Conservation (phyloP, 2,329 filamentous ascomycete species). For the Diaporthe nobilis region DNA sequence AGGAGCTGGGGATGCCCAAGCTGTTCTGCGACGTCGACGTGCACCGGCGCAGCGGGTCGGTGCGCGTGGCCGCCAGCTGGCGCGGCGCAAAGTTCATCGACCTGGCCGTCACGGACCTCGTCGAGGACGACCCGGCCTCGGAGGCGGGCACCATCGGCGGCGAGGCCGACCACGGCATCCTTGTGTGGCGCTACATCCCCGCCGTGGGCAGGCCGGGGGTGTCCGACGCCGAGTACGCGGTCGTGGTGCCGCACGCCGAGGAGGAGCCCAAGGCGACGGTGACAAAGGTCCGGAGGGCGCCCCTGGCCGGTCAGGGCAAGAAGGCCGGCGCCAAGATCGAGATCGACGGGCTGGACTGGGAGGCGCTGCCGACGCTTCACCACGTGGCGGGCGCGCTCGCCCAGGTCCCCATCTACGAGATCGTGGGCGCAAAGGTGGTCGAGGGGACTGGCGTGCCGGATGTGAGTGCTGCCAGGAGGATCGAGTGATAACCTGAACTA, state of each 20-base stretch:
- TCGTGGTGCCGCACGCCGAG: slow-evolving; percentile 54
- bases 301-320: not conserved
- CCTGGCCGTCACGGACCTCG: slow-evolving; percentile 42
- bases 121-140: slow-evolving; percentile 42
- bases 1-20: slow-evolving; percentile 71
- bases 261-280: slow-evolving; percentile 50
- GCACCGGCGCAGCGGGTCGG: slow-evolving; percentile 51
- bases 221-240: slow-evolving; percentile 68
- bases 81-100: slow-evolving; percentile 51
- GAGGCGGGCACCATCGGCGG: slow-evolving; percentile 49
- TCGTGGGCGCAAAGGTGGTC: slow-evolving; percentile 69
- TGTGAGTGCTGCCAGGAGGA: slow-evolving; percentile 40
- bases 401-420: slow-evolving; percentile 69
- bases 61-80: slow-evolving; percentile 57
- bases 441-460: slow-evolving; percentile 56
- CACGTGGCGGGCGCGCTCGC: slow-evolving; percentile 66
- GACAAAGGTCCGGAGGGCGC: slow-evolving; percentile 53
- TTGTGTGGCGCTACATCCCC: slow-evolving; percentile 40
- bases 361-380: slow-evolving; percentile 71
- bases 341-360: slow-evolving; percentile 66
- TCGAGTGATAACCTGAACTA: slow-evolving; percentile 20
- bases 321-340: slow-evolving; percentile 56
- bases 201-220: slow-evolving; percentile 46
- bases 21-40: slow-evolving; percentile 59
- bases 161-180: slow-evolving; percentile 43